These are phyloP conservation scores for Avena sativa DNA, from an alignment of 176 grass and related monocot genomes.

Conservation along the genomic window DNA sequence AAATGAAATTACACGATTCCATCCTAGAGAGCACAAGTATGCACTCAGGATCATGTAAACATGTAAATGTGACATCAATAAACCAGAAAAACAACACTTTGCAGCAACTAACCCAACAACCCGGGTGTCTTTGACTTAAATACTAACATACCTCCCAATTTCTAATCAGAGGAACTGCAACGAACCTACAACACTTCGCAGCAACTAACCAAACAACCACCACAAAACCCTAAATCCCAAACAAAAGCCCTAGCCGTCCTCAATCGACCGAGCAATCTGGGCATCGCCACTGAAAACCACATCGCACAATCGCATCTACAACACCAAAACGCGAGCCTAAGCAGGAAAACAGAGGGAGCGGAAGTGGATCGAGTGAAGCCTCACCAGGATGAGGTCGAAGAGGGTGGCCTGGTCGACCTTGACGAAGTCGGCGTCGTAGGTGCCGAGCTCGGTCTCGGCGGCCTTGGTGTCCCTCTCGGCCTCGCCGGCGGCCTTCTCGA, in stretches of 20 bases:
- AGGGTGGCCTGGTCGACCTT: conserved; percentile 58
- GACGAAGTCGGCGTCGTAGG: conserved; percentile 59
- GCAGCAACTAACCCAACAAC: too few relatives aligned
- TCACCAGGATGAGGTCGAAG: conserved; percentile 68
- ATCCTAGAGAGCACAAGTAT: too few relatives aligned
- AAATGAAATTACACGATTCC: not conserved
- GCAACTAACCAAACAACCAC: not conserved
- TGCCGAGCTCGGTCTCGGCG: conserved; percentile 39
- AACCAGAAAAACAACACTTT: too few relatives aligned
- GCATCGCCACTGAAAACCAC: not conserved
- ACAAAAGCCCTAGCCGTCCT: not conserved
- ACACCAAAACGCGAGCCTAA: not conserved
- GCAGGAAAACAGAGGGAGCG: not conserved
- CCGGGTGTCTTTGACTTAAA: too few relatives aligned
- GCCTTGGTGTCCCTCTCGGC: not conserved
- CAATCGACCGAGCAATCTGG: not conserved
- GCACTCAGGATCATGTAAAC: too few relatives aligned
- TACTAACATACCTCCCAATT: not conserved
- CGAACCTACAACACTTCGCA: not conserved
- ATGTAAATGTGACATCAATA: too few relatives aligned
- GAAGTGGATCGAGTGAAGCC: not conserved
- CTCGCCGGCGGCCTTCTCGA: not conserved
- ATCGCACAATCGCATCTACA: not conserved
- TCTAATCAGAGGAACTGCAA: not conserved
- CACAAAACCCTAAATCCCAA: not conserved